Percentiles rank a stretch among this genome's conserved stretches.
Conservation (phyloP, 164 flowering plant genomes). For the Saururus chinensis region DNA sequence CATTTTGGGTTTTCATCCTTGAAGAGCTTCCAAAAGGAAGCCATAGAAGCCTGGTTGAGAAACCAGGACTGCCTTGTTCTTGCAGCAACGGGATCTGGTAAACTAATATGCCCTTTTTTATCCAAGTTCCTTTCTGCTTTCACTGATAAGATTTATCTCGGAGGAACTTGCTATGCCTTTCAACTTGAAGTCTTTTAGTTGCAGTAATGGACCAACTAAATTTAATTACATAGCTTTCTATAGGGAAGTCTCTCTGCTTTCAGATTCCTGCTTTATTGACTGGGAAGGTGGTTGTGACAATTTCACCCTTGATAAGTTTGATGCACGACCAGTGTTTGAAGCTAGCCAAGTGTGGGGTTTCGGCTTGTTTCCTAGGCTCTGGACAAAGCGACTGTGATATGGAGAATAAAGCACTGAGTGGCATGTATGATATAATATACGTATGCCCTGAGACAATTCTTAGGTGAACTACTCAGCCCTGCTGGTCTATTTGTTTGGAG, state of each 20-base stretch:
- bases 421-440: slow-evolving; percentile 64
- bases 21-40: slow-evolving; percentile 81
- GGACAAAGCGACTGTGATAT: slow-evolving; percentile 76
- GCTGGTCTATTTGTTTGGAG: neutral
- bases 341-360: slow-evolving; percentile 69
- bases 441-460: slow-evolving; percentile 84
- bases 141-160: neutral
- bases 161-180: neutral
- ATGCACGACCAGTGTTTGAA: slow-evolving; percentile 96
- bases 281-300: slow-evolving; percentile 80
- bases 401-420: slow-evolving; percentile 74
- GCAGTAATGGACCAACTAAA: neutral
- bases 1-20: slow-evolving; percentile 66
- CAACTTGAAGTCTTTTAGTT: neutral
- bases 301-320: slow-evolving; percentile 90
- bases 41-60: slow-evolving; percentile 57
- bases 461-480: slow-evolving; percentile 30
- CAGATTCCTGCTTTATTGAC: slow-evolving; percentile 87
- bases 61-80: slow-evolving; percentile 80
- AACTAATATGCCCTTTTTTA: neutral
- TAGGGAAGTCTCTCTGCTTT: slow-evolving; percentile 89
- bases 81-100: slow-evolving; percentile 97
- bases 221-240: slow-evolving; percentile 10
- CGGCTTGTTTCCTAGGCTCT: slow-evolving; percentile 95
- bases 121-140: neutral